Percentiles rank a stretch among this genome's conserved stretches.
Conservation (phyloP, 1,139 yeast genomes). For the Blastobotrys persicus region DNA sequence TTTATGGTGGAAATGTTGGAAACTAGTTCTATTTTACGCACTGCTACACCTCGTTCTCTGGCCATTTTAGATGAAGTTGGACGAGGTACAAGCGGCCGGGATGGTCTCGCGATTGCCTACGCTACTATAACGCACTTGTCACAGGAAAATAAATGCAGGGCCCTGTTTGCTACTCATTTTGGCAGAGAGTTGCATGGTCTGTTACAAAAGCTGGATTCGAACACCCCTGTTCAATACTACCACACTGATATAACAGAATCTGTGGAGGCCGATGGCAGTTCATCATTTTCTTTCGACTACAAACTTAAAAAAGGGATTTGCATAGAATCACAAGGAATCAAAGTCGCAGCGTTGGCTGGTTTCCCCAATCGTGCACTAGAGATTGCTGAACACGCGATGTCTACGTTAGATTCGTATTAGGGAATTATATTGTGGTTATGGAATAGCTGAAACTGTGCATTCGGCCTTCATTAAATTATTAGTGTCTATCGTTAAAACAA, state of each 20-base stretch:
- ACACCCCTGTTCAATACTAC: constrained; percentile 44
- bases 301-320: constrained; percentile 68
- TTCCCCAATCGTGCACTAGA: constrained; percentile 63
- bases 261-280: constrained; percentile 15
- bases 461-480: not conserved
- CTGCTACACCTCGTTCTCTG: constrained; percentile 73
- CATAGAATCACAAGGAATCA: constrained; percentile 76
- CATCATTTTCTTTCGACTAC: constrained; percentile 52
- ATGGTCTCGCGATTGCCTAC: constrained; percentile 88
- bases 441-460: no score
- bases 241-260: constrained; percentile 48
- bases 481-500: not conserved
- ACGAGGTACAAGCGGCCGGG: constrained; percentile 86
- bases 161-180: constrained; percentile 92
- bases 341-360: constrained; percentile 81
- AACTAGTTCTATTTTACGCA: constrained; percentile 70
- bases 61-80: constrained; percentile 97
- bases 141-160: constrained; percentile 59
- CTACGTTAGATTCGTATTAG: constrained; percentile 4
- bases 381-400: constrained; percentile 27
- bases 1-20: constrained; percentile 99
- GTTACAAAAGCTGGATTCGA: constrained; percentile 33
- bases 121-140: constrained; percentile 66
- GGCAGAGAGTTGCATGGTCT: constrained; percentile 61
- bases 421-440: not conserved